Evolutionary conservation across 2,329 filamentous ascomycete species (phyloP), one percentile per base, ranked within the genome.

Genomic region (Cryphonectria nitschkei): DNA sequence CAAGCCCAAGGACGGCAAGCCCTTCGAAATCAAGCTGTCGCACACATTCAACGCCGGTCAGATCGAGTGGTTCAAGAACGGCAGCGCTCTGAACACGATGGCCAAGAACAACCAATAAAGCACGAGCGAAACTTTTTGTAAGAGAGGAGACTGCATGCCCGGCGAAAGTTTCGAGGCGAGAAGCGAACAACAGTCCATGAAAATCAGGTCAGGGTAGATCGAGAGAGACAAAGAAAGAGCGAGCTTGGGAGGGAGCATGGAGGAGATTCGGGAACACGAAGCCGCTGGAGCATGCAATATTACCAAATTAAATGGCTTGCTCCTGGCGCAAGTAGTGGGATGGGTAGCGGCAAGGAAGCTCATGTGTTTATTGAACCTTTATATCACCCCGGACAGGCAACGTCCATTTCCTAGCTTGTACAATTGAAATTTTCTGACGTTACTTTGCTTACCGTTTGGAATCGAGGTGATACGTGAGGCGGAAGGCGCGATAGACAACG

Each of bases 31-130:
- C 77, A 87, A 93, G 84, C 90, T 99, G 77, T 88, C 88, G 76
- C 96, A 99, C 87, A 99, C 96, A 75, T 99, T 97, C 91, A 99
- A 99, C 88, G 94, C 94, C 82, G 90, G 93, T 77, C 96, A 99
- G 87, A 92, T 99, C 74, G 92, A 98, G 86, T 99, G 96, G 96
- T 99, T 99, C 83, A 95, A 94, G 89, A 97, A 98, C 83, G 96
- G 96, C 76, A 95, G 92, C 79, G 96, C 96, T 69, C 88, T 99
- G 76, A 99, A 99, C 90, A 98, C 95, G 78, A 99, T 99, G 95
- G 95, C 95, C 76, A 97, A 96, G 90, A 77, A 75, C 77, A 81
- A 76, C 80, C 80, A 76, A 75, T 72, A 75, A 72, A 75, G 72
- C 69, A 73, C 26, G 4, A 60, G 52, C 39, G 43, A 62, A 41